Evolutionary conservation across 257 asterid genomes (phyloP).

Genomic region (Verbascum thapsus): DNA sequence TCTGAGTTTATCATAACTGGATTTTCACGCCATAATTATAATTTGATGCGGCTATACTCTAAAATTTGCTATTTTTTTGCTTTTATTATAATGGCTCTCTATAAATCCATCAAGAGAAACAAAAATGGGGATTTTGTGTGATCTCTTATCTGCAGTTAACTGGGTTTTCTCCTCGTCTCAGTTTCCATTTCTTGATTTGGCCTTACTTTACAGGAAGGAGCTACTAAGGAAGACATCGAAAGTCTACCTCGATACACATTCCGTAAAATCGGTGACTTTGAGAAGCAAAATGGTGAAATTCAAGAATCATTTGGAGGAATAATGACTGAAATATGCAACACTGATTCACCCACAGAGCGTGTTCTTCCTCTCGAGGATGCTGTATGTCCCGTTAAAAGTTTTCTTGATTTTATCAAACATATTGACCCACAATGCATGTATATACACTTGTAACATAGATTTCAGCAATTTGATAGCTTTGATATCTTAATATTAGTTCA

Average conservation of each 20-base stretch:
- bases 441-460: too few relatives aligned
- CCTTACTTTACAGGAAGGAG: conserved; percentile 80
- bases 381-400: conserved; percentile 46
- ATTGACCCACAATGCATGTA: too few relatives aligned
- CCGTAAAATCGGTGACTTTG: conserved; percentile 86
- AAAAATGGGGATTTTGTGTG: background rate
- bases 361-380: conserved; percentile 92
- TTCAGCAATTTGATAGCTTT: background rate
- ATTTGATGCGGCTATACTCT: too few relatives aligned
- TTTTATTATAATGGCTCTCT: background rate
- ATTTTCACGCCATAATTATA: background rate
- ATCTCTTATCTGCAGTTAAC: conserved; percentile 29
- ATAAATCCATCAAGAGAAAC: conserved; percentile 5
- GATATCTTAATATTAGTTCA: background rate
- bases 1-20: background rate
- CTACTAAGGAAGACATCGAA: conserved; percentile 93
- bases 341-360: conserved; percentile 74
- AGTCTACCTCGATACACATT: conserved; percentile 81
- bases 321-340: conserved; percentile 79
- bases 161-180: background rate
- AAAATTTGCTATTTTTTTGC: background rate
- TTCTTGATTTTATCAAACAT: background rate
- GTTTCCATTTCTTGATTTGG: background rate
- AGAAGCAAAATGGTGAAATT: conserved; percentile 86
- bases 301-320: conserved; percentile 95